A percentile compares a stretch with the other conserved stretches of the same genome.
Evolutionary conservation across 345 rosid genomes (phyloP).

Genomic region (Eucalyptus sp.): DNA sequence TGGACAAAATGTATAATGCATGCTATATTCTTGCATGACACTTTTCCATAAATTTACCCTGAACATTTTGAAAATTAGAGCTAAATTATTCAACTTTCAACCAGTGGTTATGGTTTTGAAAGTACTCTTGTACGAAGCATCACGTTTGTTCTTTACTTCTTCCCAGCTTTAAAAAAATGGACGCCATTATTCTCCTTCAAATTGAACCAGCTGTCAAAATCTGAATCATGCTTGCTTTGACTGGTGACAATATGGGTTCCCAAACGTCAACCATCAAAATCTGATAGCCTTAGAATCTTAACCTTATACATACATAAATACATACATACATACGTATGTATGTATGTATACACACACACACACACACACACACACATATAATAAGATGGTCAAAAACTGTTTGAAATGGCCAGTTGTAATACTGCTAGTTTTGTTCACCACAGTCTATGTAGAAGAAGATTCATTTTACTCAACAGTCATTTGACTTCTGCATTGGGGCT

Average conservation of each 20-base stretch:
- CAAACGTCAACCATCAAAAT: background rate
- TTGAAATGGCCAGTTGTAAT: background rate
- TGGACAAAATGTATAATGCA: background rate
- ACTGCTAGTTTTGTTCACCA: background rate
- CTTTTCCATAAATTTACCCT: background rate
- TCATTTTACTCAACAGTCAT: background rate
- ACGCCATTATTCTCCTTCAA: background rate
- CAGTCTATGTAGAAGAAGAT: background rate
- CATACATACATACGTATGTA: fast-evolving
- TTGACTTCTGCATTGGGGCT: background rate
- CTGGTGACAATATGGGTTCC: background rate
- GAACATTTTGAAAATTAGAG: background rate
- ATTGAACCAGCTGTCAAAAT: background rate
- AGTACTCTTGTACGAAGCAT: background rate
- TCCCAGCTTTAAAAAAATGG: background rate
- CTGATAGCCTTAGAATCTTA: background rate
- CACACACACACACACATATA: too few species aligned
- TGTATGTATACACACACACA: fast-evolving
- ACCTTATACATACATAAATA: background rate
- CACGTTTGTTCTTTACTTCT: background rate
- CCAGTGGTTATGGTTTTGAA: background rate
- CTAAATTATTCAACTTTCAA: background rate
- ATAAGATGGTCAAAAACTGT: background rate
- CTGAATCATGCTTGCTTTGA: background rate
- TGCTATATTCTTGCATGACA: background rate